Base-by-base conservation (phyloP, 129 eudicot species). In the Chrysanthemum seticuspe region DNA sequence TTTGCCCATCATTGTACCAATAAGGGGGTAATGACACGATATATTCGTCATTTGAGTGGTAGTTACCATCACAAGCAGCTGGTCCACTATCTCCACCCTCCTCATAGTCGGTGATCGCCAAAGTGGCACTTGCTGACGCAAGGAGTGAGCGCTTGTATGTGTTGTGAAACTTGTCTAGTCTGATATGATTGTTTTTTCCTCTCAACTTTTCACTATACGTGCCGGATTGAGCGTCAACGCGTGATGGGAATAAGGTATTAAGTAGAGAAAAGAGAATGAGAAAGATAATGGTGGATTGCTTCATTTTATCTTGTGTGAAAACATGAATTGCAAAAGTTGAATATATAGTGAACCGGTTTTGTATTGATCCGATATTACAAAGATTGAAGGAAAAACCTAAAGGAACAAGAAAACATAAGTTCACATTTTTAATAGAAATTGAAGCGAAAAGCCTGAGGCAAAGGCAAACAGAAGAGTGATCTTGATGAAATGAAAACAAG, bases 31-130 rank as follows among this genome's bases (percentile, higher is more conserved):
- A 74, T 11, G 77, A 71, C 65, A 78, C 77, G 6, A 78, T 62
- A 0, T 10, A 47, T 5, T 3, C 3, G 73, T 66, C 25, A 29
- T 65, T 31, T 8, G 78, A 72, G 44, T 71, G 78, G 78, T 36
- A 78, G 18, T 53, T 10, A 3, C 72, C 67, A 36, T 78, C 82
- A 45, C 82, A 78, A 21, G 10, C 68, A 18, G 73, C 18, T 1
- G 82, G 72, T 1, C 77, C 82, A 5, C 82, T 55, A 40, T 62
- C 73, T 25, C 72, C 82, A 14, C 78, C 82, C 27, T 54, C 31
- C 62, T 69, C 68, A 60, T 63, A 78, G 73, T 40, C 55, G 60
- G 48, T 72, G 14, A 73, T 61, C 4, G 70, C 62, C 48, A 73
- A 21, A 9, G 27, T 62, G 5, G 77, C 60, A 13, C 10, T n/a